Evolutionary conservation across 129 eudicot species (phyloP).

Genomic region (Sambucus nigra): DNA sequence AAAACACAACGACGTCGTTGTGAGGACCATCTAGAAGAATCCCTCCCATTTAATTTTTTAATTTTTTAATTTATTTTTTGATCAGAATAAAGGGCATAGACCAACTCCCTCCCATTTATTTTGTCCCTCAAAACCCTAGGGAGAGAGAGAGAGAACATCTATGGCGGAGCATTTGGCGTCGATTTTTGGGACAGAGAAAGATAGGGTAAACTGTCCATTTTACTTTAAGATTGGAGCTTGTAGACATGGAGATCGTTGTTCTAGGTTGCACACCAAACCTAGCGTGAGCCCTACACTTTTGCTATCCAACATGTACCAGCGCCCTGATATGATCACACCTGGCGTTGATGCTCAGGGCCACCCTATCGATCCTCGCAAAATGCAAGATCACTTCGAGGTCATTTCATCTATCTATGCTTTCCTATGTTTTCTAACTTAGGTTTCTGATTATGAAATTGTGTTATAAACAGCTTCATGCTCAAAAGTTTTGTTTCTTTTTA

Average conservation of each 20-base stretch:
- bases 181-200: constrained; percentile 72
- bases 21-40: too few species aligned
- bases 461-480: too few species aligned
- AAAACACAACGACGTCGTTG: too few species aligned
- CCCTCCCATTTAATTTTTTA: too few species aligned
- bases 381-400: constrained; percentile 57
- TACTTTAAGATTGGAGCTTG: constrained; percentile 80
- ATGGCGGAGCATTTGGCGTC: constrained; percentile 84
- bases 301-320: constrained; percentile 72
- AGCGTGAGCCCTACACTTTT: constrained; percentile 54
- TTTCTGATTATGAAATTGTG: neutral
- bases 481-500: neutral
- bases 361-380: constrained; percentile 58
- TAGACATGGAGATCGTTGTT: constrained; percentile 75
- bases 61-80: too few species aligned
- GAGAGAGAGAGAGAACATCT: neutral
- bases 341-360: constrained; percentile 72
- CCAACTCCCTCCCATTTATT: neutral
- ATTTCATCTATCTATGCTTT: neutral
- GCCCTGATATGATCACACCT: constrained; percentile 76
- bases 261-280: constrained; percentile 69
- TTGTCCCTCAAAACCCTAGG: constrained; percentile 1
- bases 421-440: neutral
- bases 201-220: constrained; percentile 69
- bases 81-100: too few species aligned